Evolutionary conservation across 2,329 filamentous ascomycete genomes (phyloP).

Genomic region (Hypoxylon rubiginosum): DNA sequence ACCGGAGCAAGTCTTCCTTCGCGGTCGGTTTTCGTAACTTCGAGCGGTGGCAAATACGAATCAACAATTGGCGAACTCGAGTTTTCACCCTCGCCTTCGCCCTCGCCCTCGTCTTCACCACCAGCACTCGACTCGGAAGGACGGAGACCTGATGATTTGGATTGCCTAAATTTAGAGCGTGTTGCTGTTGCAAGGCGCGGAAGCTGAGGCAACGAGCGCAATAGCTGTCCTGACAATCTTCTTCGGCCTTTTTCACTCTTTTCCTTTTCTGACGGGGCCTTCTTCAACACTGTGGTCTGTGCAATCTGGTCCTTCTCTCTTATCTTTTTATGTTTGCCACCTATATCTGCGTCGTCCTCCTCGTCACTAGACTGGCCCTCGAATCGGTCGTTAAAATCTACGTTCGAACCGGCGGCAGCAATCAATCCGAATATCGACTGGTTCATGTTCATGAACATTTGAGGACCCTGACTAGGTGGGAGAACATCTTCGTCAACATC

Average conservation of each 20-base stretch:
- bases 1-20: slow-evolving; percentile 73
- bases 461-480: slow-evolving; percentile 58
- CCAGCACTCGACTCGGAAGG: slow-evolving; percentile 52
- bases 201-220: slow-evolving; percentile 75
- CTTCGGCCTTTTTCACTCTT: slow-evolving; percentile 65
- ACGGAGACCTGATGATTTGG: slow-evolving; percentile 58
- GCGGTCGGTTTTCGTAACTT: slow-evolving; percentile 48
- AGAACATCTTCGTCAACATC: slow-evolving; percentile 65
- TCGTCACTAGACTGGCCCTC: slow-evolving; percentile 86
- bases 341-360: slow-evolving; percentile 70
- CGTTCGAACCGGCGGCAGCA: slow-evolving; percentile 84
- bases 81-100: slow-evolving; percentile 41
- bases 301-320: slow-evolving; percentile 48
- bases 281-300: slow-evolving; percentile 52
- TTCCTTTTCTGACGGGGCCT: slow-evolving; percentile 54
- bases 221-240: slow-evolving; percentile 73
- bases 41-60: slow-evolving; percentile 46
- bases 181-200: slow-evolving; percentile 57
- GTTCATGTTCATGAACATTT: slow-evolving; percentile 81
- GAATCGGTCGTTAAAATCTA: slow-evolving; percentile 85
- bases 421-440: slow-evolving; percentile 96
- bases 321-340: slow-evolving; percentile 38
- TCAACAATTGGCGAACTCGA: slow-evolving; percentile 23
- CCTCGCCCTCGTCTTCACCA: slow-evolving; percentile 42
- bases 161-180: slow-evolving; percentile 57